phyloP scores from a whole-genome alignment of 2,329 filamentous ascomycete genomes.

The Colletotrichum camelliae region DNA sequence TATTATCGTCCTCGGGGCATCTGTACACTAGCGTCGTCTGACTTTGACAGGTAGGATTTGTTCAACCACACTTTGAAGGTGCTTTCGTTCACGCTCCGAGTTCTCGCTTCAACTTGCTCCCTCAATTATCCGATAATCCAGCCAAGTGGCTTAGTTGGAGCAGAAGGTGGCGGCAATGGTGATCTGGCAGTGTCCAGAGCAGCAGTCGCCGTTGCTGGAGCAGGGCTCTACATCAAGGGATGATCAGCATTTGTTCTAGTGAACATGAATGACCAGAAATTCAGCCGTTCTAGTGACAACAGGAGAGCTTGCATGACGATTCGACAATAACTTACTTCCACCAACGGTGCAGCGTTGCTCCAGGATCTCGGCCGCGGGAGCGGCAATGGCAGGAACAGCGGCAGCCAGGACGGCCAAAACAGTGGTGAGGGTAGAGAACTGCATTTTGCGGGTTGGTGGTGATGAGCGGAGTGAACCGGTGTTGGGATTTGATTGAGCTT shows the following conservation, averaged over 20 bases:
- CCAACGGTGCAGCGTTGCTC: background rate
- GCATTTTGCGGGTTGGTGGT: background rate
- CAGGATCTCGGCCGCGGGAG: background rate
- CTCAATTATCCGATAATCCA: background rate
- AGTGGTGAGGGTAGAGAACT: conserved; percentile 53
- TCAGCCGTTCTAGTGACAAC: too few relatives aligned
- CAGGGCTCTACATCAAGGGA: background rate
- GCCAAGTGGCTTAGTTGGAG: background rate
- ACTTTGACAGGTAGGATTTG: background rate
- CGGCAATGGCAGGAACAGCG: conserved; percentile 23
- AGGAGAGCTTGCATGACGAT: background rate
- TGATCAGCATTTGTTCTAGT: background rate
- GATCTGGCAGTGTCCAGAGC: background rate
- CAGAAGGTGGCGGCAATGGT: background rate
- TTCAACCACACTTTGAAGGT: background rate
- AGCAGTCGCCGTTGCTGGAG: background rate
- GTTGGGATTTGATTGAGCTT: background rate
- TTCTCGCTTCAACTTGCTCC: background rate
- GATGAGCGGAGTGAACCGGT: background rate
- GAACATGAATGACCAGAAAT: background rate
- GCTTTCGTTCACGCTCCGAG: background rate
- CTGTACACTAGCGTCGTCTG: background rate
- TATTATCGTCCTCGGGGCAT: background rate
- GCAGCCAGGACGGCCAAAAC: conserved; percentile 54
- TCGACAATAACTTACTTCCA: background rate